A percentile compares a stretch with the other conserved stretches of the same genome.
Evolutionary conservation across 2,329 filamentous ascomycete species (phyloP).

Genomic region (Huntiella savannae): DNA sequence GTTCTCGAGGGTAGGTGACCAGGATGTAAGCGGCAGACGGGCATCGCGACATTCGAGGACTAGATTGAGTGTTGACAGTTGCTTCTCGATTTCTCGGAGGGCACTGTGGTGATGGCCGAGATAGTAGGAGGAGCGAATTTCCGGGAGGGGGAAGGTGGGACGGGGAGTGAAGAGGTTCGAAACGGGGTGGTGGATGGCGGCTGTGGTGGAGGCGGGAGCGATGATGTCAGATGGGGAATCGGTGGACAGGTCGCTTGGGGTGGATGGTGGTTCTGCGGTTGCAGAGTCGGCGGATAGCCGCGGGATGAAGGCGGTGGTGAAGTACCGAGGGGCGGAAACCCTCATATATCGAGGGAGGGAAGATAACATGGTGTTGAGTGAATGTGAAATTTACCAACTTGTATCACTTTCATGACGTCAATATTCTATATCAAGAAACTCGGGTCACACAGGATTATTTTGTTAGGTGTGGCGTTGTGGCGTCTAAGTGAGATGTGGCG

Average conservation of each 20-base stretch:
- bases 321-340: not conserved
- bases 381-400: too few species aligned
- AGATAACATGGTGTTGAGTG: too few species aligned
- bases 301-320: not conserved
- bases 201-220: not conserved
- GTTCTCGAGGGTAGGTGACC: constrained; percentile 77
- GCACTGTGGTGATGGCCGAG: constrained; percentile 80
- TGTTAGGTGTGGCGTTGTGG: too few species aligned
- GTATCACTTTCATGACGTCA: too few species aligned
- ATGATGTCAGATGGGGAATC: too few species aligned
- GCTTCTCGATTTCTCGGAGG: constrained; percentile 60
- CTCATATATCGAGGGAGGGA: too few species aligned
- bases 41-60: constrained; percentile 92
- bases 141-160: constrained; percentile 47
- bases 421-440: too few species aligned
- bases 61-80: constrained; percentile 64
- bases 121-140: constrained; percentile 78
- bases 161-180: constrained; percentile 49
- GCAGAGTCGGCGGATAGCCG: not conserved
- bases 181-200: constrained; percentile 10
- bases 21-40: constrained; percentile 70
- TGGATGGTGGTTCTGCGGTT: too few species aligned
- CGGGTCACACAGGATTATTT: too few species aligned
- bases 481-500: too few species aligned
- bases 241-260: too few species aligned